Percentiles rank a stretch among this genome's conserved stretches.
These are phyloP conservation scores for Nakataea oryzae DNA, from an alignment of 2,329 filamentous ascomycete species.

Conservation along the genomic window DNA sequence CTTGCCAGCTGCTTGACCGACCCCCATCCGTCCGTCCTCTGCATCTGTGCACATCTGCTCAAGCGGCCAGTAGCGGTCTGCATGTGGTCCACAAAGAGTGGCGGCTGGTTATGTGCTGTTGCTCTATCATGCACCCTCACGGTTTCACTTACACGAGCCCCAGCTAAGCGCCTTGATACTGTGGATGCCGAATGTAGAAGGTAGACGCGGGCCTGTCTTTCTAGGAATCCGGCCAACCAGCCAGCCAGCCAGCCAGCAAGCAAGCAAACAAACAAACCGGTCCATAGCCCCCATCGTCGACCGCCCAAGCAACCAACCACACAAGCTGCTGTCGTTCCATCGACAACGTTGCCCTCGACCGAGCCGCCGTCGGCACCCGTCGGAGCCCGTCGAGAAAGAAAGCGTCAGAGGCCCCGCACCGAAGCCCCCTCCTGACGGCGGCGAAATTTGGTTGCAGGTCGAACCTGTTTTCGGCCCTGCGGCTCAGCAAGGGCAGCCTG, in stretches of 20 bases:
- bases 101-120: background rate
- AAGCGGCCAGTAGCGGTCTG: background rate
- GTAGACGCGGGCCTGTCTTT: background rate
- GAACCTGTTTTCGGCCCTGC: background rate
- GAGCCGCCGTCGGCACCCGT: background rate
- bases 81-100: background rate
- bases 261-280: too few relatives aligned
- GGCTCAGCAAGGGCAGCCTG: background rate
- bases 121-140: background rate
- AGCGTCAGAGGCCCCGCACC: background rate
- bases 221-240: background rate
- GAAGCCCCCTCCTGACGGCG: background rate
- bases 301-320: background rate
- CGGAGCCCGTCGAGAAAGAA: too few relatives aligned
- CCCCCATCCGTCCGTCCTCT: too few relatives aligned
- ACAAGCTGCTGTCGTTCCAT: background rate
- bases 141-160: background rate
- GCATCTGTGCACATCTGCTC: background rate
- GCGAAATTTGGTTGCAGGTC: background rate
- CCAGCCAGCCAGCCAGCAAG: background rate
- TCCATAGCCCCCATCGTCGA: too few relatives aligned
- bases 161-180: background rate
- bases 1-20: background rate
- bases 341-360: background rate
- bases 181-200: background rate